Conservation (phyloP, 257 asterid species). For the Solanum tarijense region DNA sequence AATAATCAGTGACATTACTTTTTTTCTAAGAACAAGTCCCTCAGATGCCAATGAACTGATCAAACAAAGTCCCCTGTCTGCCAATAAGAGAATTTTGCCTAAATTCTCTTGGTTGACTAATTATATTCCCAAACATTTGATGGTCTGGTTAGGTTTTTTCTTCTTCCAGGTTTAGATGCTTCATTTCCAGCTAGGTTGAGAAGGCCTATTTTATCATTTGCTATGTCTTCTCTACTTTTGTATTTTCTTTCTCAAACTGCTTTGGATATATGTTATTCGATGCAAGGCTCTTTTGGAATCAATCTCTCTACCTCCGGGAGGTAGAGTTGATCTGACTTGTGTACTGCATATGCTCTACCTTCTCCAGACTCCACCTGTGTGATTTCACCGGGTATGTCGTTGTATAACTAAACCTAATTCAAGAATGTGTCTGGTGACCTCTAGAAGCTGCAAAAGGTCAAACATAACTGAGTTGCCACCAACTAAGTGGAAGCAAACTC, state of each 20-base stretch:
- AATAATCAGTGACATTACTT: neutral
- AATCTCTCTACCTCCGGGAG: neutral
- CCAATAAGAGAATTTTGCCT: neutral
- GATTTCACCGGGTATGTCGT: neutral
- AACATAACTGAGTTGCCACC: neutral
- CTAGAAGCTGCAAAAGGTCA: neutral
- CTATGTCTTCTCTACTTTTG: neutral
- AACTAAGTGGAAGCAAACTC: neutral
- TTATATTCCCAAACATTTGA: neutral
- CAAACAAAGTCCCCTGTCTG: neutral
- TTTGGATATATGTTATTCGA: neutral
- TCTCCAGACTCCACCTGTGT: accelerated
- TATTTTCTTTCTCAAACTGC: neutral
- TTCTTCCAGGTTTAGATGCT: neutral
- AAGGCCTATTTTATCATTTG: neutral
- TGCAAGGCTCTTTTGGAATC: neutral
- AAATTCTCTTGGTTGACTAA: neutral
- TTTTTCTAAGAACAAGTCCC: neutral
- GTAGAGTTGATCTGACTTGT: too few relatives aligned
- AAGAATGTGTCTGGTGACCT: neutral
- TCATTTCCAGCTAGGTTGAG: neutral
- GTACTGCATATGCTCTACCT: neutral
- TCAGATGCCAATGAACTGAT: neutral
- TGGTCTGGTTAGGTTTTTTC: neutral
- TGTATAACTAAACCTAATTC: neutral